Evolutionary conservation across 495 filamentous ascomycete species (phyloP).

Genomic region (Neurospora sp.): DNA sequence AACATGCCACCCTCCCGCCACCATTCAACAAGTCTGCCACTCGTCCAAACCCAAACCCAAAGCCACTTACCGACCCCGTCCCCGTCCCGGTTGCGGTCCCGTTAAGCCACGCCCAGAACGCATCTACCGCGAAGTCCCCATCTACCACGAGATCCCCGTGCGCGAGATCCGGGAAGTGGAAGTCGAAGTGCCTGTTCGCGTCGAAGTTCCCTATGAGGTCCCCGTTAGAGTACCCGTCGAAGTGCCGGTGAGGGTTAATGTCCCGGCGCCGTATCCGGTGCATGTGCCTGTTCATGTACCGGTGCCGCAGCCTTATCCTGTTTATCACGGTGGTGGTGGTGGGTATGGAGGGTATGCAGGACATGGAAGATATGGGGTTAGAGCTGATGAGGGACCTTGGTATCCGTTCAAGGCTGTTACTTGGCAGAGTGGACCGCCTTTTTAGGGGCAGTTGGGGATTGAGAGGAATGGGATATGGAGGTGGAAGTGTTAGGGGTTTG

Average conservation of each 20-base stretch:
- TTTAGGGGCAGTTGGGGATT: background rate
- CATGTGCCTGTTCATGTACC: background rate
- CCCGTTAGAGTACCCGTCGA: background rate
- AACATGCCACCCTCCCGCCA: background rate
- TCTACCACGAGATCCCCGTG: background rate
- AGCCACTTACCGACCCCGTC: background rate
- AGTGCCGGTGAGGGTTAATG: background rate
- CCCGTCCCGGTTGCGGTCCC: background rate
- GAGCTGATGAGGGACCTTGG: background rate
- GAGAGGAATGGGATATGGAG: background rate
- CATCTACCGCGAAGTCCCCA: background rate
- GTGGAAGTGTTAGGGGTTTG: background rate
- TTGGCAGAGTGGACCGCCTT: background rate
- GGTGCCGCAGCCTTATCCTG: background rate
- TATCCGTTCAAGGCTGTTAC: background rate
- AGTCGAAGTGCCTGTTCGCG: background rate
- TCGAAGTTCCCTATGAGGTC: background rate
- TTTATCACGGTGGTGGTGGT: background rate
- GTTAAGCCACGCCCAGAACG: background rate
- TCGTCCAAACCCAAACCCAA: background rate
- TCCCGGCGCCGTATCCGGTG: background rate
- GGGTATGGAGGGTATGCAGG: background rate
- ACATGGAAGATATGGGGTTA: background rate
- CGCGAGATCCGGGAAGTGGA: background rate
- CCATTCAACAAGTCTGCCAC: background rate